Conservation (phyloP, 2,329 filamentous ascomycete genomes). For the Esteya vermicola region DNA sequence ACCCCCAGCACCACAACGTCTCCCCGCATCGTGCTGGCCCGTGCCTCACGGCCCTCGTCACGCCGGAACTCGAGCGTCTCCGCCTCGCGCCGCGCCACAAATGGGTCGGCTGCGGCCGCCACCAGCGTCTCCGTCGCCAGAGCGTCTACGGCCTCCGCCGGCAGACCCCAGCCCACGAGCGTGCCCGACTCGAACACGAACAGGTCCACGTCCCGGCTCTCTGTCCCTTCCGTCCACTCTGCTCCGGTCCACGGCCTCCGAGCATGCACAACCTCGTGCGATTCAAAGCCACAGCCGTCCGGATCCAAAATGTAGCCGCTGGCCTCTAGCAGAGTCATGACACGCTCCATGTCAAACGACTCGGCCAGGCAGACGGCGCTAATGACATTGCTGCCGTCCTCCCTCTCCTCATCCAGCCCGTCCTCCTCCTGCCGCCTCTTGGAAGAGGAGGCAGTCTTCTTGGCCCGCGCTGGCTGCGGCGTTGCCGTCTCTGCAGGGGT, state of each 20-base stretch:
- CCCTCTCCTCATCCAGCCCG: too few relatives aligned
- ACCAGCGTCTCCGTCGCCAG: constrained; percentile 60
- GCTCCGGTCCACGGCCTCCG: constrained; percentile 21
- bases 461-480: too few relatives aligned
- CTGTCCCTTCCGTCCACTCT: not conserved
- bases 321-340: constrained; percentile 39
- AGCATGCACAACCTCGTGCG: constrained; percentile 48
- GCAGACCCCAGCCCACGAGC: constrained; percentile 81
- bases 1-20: constrained; percentile 86
- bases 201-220: constrained; percentile 57
- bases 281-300: constrained; percentile 45
- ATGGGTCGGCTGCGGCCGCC: constrained; percentile 48
- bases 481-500: too few relatives aligned
- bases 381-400: constrained; percentile 30
- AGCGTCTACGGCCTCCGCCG: constrained; percentile 55
- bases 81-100: constrained; percentile 58
- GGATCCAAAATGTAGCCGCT: constrained; percentile 50
- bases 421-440: too few relatives aligned
- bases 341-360: constrained; percentile 48
- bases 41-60: constrained; percentile 52
- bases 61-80: constrained; percentile 82
- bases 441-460: too few relatives aligned
- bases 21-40: constrained; percentile 59
- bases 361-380: constrained; percentile 49
- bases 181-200: constrained; percentile 95